Evolutionary conservation across 805 yeast genomes (phyloP).

Genomic region (Candida tibetensis): DNA sequence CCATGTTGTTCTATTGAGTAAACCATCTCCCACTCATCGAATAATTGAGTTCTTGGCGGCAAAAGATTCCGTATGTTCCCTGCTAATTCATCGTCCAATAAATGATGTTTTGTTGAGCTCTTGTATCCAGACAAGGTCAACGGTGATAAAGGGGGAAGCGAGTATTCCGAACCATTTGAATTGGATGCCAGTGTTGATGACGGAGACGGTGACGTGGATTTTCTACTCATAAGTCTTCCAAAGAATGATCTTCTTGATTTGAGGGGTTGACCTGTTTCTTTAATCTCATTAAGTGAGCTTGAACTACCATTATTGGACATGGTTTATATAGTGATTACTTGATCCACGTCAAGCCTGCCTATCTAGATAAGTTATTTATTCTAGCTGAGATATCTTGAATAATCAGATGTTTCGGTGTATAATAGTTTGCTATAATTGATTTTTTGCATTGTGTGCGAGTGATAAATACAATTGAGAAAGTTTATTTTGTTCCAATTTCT

Average conservation of each 20-base stretch:
- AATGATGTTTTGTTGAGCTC: conserved; percentile 51
- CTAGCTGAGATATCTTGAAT: no score
- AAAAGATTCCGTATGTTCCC: conserved; percentile 69
- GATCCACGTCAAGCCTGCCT: no score
- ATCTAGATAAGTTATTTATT: no score
- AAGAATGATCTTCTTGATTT: conserved; percentile 7
- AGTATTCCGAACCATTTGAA: conserved; percentile 3
- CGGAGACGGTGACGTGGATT: conserved; percentile 3
- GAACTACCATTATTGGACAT: background rate
- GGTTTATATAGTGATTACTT: no score
- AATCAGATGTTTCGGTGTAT: no score
- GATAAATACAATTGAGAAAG: no score
- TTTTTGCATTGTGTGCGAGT: no score
- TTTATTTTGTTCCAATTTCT: no score
- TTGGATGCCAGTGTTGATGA: background rate
- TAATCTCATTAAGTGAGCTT: background rate
- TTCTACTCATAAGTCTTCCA: conserved; percentile 10
- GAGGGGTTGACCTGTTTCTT: background rate
- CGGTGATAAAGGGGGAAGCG: conserved; percentile 51
- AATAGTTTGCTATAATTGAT: no score
- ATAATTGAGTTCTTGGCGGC: conserved; percentile 77
- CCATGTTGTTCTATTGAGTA: conserved; percentile 94
- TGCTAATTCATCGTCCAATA: conserved; percentile 64
- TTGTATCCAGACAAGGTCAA: conserved; percentile 61
- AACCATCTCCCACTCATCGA: conserved; percentile 70